Conservation (phyloP, 2,329 filamentous ascomycete genomes). For the Leptographium lundbergii region DNA sequence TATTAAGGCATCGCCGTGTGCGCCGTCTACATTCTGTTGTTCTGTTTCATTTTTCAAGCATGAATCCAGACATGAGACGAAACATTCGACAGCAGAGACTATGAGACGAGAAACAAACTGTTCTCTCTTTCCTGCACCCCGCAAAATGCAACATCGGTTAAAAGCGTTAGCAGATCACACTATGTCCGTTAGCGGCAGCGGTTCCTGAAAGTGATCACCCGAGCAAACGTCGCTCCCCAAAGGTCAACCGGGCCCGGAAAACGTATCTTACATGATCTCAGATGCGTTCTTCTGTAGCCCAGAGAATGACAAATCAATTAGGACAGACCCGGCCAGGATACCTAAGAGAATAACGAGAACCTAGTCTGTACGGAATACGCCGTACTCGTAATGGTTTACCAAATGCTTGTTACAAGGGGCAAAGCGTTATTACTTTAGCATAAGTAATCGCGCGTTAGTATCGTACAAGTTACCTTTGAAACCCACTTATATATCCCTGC, state of each 20-base stretch:
- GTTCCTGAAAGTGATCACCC: neutral
- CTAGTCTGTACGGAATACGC: too few species aligned
- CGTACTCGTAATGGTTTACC: neutral
- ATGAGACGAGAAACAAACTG: neutral
- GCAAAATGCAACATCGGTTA: slow-evolving; percentile 1
- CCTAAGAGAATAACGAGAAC: too few species aligned
- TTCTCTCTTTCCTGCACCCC: neutral
- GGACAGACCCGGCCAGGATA: neutral
- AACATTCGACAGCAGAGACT: neutral
- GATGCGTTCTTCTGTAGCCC: neutral
- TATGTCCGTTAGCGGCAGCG: neutral
- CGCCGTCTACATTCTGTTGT: neutral
- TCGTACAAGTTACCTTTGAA: neutral
- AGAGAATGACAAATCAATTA: neutral
- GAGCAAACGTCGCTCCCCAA: neutral
- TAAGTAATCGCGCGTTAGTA: neutral
- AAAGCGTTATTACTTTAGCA: neutral
- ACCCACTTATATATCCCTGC: neutral
- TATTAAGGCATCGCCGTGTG: neutral
- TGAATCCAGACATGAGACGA: neutral
- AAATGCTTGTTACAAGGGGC: neutral
- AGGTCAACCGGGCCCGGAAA: neutral
- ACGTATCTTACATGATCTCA: neutral
- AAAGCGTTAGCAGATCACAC: neutral
- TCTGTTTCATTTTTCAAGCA: neutral